Evolutionary conservation across 1,284 basidiomycete species (phyloP), one percentile per base, ranked within the genome.

Genomic region (Rhizoctonia solani): DNA sequence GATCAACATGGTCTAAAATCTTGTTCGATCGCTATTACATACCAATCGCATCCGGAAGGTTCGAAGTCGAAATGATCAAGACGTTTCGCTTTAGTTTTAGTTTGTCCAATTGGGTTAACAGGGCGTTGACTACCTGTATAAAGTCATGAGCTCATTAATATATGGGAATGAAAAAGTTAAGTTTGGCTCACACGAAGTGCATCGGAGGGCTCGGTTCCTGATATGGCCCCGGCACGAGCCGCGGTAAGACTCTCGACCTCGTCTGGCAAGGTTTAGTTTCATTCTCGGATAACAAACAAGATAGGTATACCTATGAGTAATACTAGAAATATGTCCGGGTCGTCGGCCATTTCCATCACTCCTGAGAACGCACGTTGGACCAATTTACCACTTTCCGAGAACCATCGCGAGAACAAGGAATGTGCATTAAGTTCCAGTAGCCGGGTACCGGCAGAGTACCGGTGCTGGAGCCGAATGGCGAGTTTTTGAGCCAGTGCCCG

Each of bases 351-450:
- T 72, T 95, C 93, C 54, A 85, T 90, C 53, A 99, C 93, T 68
- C 86, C 90, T 54, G 85, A 86, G 75, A 99, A 99, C 16, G 99
- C 81, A 66, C 90, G 86, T 74, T 99, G 95, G 0, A 99, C 97
- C 14, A 99, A 87, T 78, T 99, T 99, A 29, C 97, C 97, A 0
- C 93, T 96, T 75, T 99, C 97, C 0, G 94, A 97, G 79, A 99
- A 99, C 95, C 95, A 97, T 71, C 93, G 90, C 5, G 92, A 95
- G 76, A 98, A 97, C 4, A 97, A 81, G 0, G 94, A 97, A 78
- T 98, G 95, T 0, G 95, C 95, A 75, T 99, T 99, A 76, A 99
- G 98, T 77, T 99, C 97, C 52, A 99, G 85, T 2, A 99, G 81
- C 66, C 92, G 89, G 29, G 93, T 87, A 75, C 58, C 47, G 32